A percentile compares a stretch with the other conserved stretches of the same genome.
phyloP scores from a whole-genome alignment of 768 basidiomycete species.

The Fibroporia radiculosa region DNA sequence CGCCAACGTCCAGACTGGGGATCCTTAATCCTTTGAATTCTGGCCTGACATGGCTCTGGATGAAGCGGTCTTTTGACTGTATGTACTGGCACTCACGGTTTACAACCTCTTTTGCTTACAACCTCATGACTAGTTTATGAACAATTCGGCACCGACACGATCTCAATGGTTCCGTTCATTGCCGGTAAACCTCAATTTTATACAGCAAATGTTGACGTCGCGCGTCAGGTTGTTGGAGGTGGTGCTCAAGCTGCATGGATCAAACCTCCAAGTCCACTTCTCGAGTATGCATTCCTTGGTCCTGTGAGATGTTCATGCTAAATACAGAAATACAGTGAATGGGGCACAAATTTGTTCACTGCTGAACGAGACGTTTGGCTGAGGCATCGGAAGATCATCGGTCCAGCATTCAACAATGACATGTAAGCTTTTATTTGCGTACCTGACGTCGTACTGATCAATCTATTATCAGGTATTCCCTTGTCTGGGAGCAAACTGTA shows the following conservation, averaged over 20 bases:
- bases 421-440: neutral
- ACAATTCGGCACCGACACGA: slow-evolving; percentile 3
- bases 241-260: slow-evolving; percentile 9
- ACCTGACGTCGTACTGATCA: too few relatives aligned
- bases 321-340: too few relatives aligned
- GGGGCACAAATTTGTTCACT: slow-evolving; percentile 13
- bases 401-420: slow-evolving; percentile 17
- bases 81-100: too few relatives aligned
- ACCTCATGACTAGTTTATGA: slow-evolving; percentile 11
- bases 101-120: too few relatives aligned
- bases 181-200: slow-evolving; percentile 6
- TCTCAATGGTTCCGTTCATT: slow-evolving; percentile 10
- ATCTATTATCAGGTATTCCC: slow-evolving; percentile 10
- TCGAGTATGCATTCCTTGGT: neutral
- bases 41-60: too few relatives aligned
- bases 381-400: slow-evolving; percentile 16
- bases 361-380: slow-evolving; percentile 15
- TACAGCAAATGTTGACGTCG: slow-evolving; percentile 8
- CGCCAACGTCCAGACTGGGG: slow-evolving; percentile 29
- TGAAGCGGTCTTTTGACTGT: too few relatives aligned
- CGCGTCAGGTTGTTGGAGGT: slow-evolving; percentile 12
- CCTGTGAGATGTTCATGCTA: too few relatives aligned
- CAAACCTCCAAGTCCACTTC: slow-evolving; percentile 8
- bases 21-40: too few relatives aligned
- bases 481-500: slow-evolving; percentile 16